phyloP scores from a whole-genome alignment of 2,329 filamentous ascomycete species.

The Xylogone sp. region DNA sequence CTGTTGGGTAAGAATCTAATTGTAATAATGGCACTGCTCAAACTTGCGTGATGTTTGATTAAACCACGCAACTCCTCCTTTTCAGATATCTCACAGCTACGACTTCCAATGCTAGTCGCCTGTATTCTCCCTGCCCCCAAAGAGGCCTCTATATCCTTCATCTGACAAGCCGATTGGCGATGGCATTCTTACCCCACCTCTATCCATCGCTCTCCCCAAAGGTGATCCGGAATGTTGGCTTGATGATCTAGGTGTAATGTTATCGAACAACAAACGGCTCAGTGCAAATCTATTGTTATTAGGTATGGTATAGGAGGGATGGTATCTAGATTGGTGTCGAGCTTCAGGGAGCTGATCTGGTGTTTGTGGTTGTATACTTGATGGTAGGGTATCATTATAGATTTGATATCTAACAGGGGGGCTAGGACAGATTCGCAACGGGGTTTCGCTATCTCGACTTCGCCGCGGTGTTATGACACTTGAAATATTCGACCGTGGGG shows the following conservation, averaged over 20 bases:
- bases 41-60: slow-evolving; percentile 52
- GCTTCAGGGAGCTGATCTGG: slow-evolving; percentile 46
- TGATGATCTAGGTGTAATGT: too few species aligned
- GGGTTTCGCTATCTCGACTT: background rate
- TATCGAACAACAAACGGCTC: background rate
- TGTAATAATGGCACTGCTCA: too few species aligned
- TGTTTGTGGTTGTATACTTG: slow-evolving; percentile 45
- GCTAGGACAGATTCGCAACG: slow-evolving; percentile 11
- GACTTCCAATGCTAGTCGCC: background rate
- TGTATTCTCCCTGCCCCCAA: slow-evolving; percentile 45
- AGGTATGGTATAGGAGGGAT: slow-evolving; percentile 42
- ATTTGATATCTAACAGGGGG: slow-evolving; percentile 29
- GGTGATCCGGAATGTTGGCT: background rate
- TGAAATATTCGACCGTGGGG: background rate
- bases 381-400: slow-evolving; percentile 43
- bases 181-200: slow-evolving; percentile 20
- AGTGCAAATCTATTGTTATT: slow-evolving; percentile 12
- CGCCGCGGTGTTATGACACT: background rate
- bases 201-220: background rate
- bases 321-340: slow-evolving; percentile 40
- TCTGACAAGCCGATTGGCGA: slow-evolving; percentile 36
- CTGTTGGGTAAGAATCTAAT: too few species aligned
- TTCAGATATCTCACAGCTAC: too few species aligned
- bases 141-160: slow-evolving; percentile 43
- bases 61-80: slow-evolving; percentile 50